Percentiles rank a stretch among this genome's conserved stretches.
Evolutionary conservation across 257 asterid species (phyloP).

Genomic region (Thymus quinquecostatus): DNA sequence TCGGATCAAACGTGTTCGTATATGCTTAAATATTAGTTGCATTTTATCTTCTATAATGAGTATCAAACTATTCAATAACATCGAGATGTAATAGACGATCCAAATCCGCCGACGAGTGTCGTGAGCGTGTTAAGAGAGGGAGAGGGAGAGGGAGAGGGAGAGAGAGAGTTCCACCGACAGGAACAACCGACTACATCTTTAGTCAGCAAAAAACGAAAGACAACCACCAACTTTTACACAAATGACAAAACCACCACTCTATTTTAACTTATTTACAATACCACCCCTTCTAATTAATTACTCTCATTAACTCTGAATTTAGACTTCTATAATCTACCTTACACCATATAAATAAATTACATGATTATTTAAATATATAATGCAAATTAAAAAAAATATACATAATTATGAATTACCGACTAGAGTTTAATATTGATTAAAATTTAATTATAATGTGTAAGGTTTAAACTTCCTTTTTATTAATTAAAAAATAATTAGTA

Average conservation of each 20-base stretch:
- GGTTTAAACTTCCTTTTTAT: no score
- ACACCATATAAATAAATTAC: no score
- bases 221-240: not conserved
- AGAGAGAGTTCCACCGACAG: conserved; percentile 5
- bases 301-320: not conserved
- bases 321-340: not conserved
- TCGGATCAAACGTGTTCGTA: no score
- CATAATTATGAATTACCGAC: no score
- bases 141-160: not conserved
- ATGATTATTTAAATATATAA: no score
- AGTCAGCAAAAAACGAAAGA: not conserved
- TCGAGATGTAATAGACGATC: no score
- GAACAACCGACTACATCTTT: conserved; percentile 7
- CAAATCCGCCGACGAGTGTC: not conserved
- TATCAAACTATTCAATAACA: no score
- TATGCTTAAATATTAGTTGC: no score
- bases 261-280: conserved; percentile 9
- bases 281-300: not conserved
- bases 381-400: no score
- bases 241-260: not conserved
- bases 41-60: no score
- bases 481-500: not conserved
- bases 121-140: not conserved
- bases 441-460: no score
- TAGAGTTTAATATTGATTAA: no score